Evolutionary conservation across 305 asterid species (phyloP), one percentile per base, ranked within the genome.

Genomic region (Euphrasia arctica): DNA sequence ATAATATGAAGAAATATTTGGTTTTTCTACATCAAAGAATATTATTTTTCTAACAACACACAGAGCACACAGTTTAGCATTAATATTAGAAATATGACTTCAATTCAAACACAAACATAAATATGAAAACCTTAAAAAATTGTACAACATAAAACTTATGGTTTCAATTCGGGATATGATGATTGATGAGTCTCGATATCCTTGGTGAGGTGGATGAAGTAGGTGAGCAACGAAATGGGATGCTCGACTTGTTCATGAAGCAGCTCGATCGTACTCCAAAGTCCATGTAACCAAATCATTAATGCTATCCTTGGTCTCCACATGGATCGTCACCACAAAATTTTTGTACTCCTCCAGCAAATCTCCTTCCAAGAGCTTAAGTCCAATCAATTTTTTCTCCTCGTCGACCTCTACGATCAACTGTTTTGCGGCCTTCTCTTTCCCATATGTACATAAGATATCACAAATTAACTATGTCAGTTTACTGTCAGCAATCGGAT

Each of bases 231-330:
- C 0, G 79, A 55, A 42, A 72, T 59, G 12, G 83, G 81, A 13
- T 78, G 75, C 0, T 70, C 74, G 2, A 51, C 49, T 9, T 58
- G 70, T 5, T 68, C 77, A 6, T 66, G 67, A 22, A 62, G 62
- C 70, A 72, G 76, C 79, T 80, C 85, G 22, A 18, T 18, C 22
- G 47, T 74, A 80, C 7, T 72, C 27, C 27, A 77, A 6, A 9
- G 79, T 77, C 79, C 73, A 73, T 25, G 75, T 54, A 1, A 75
- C 18, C 25, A 65, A 62, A 13, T 73, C 76, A 18, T 18, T 18
- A 15, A 59, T n/a, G 2, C 65, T 64, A 1, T 49, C 78, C 27
- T 64, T 70, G 2, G 67, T 66, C 7, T 78, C 86, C 1, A 76
- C 77, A 13, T 82, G 85, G 27, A 72, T 5, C 0, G 45, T 77